phyloP scores from a whole-genome alignment of 176 grass and related monocot genomes.

The Calamus simplicifolius region DNA sequence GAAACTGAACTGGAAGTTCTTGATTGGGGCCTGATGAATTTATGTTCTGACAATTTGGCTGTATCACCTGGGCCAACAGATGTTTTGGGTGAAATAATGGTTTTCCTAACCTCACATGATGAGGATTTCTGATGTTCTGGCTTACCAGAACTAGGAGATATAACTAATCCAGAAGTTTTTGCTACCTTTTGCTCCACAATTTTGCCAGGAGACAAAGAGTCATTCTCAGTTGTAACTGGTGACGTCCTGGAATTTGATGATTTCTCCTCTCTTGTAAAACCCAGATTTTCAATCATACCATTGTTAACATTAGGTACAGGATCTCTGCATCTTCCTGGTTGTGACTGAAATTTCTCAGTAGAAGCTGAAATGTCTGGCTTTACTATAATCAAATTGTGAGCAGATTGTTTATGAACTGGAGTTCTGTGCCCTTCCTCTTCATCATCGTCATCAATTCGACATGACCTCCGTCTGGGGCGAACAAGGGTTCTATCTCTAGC shows the following conservation, averaged over 20 bases:
- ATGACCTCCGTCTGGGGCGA: conserved; percentile 45
- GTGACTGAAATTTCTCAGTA: conserved; percentile 31
- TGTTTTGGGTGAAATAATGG: conserved; percentile 26
- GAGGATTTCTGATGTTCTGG: conserved; percentile 7
- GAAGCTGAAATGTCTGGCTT: conserved; percentile 16
- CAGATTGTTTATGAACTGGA: conserved; percentile 52
- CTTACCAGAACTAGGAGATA: not conserved
- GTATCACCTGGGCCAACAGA: conserved; percentile 28
- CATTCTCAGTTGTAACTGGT: conserved; percentile 33
- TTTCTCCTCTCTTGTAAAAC: conserved; percentile 44
- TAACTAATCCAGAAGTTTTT: conserved; percentile 12
- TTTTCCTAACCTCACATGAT: conserved; percentile 15
- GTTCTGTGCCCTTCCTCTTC: conserved; percentile 52
- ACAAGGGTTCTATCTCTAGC: conserved; percentile 21
- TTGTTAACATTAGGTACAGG: conserved; percentile 29
- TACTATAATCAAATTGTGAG: conserved; percentile 27
- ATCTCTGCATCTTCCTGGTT: conserved; percentile 25
- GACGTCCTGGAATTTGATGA: conserved; percentile 29
- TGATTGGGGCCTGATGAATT: conserved; percentile 35
- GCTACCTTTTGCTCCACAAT: conserved; percentile 18
- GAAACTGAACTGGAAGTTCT: conserved; percentile 32
- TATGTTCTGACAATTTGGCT: conserved; percentile 31
- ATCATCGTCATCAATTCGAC: conserved; percentile 55
- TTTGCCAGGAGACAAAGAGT: conserved; percentile 44
- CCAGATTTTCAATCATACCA: conserved; percentile 35